Evolutionary conservation across 2,329 filamentous ascomycete species (phyloP), one percentile per base, ranked within the genome.

Genomic region (Cladophialophora bantiana): DNA sequence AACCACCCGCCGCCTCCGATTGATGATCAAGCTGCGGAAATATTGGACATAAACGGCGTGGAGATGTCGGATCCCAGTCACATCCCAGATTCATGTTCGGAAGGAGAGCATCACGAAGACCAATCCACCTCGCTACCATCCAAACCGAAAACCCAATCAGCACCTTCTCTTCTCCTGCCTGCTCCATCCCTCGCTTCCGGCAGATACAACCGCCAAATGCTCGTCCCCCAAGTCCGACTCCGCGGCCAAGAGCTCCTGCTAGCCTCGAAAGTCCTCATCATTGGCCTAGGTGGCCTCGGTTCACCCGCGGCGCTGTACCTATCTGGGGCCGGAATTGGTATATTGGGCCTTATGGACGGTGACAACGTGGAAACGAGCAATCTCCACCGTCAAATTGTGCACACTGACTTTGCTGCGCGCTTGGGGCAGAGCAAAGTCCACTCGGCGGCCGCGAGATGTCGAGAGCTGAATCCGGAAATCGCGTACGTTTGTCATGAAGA

Each of bases 281-380:
- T 99, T 31, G 95, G 95, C 10, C 89, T 92, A 1, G 95, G 95
- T 5, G 95, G 95, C 0, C 82, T 99, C 12, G 95, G 95, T 10
- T 98, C 93, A 76, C 95, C 95, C 10, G 93, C 95, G 12, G 92
- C 94, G 0, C 86, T 91, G n/a, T 99, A 99, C 76, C 86, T 99
- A 1, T 92, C 93, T 9, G 94, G 93, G 26, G 91, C 95, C 1
- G 95, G 95, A 0, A 85, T 97, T 0, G 93, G 94, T 7, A 91
- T 85, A 0, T 79, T 99, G 18, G 94, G 94, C 0, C 82, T 99
- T 7, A 87, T 95, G 31, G 95, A 99, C 76, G 93, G 91, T 3
- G 95, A 99, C 78, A 83, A 83, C 0, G 94, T 99, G 35, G 95
- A 98, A 76, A 81, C 85, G 15, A 97, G 93, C 34, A 99, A 99